These are phyloP conservation scores for Echites panduratus DNA, from an alignment of 257 asterid species.

Conservation along the genomic window DNA sequence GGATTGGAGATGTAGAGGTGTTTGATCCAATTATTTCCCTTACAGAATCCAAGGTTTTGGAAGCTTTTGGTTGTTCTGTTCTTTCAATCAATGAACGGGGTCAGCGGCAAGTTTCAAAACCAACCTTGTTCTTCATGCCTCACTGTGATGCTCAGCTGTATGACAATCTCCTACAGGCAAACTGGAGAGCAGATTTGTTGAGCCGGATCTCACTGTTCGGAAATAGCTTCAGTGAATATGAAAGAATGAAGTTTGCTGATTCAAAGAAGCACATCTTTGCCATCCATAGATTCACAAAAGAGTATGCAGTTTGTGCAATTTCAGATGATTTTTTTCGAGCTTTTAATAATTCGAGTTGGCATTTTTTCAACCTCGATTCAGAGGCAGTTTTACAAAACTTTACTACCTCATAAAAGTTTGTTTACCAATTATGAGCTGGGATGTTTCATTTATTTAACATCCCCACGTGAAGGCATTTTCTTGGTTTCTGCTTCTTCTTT, in stretches of 20 bases:
- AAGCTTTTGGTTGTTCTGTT: slow-evolving; percentile 67
- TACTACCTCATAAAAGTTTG: not conserved
- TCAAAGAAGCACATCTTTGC: slow-evolving; percentile 52
- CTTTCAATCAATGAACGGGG: slow-evolving; percentile 76
- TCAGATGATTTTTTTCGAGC: slow-evolving; percentile 54
- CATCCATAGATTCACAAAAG: slow-evolving; percentile 41
- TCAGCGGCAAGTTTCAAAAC: slow-evolving; percentile 44
- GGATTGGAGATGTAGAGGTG: slow-evolving; percentile 76
- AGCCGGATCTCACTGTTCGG: slow-evolving; percentile 46
- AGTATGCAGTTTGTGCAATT: slow-evolving; percentile 25
- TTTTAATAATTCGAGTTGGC: slow-evolving; percentile 72
- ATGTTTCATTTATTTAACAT: too few species aligned
- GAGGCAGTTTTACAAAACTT: slow-evolving; percentile 27
- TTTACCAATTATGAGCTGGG: too few species aligned
- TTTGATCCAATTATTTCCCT: slow-evolving; percentile 76
- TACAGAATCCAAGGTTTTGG: slow-evolving; percentile 60
- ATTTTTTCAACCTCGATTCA: slow-evolving; percentile 38
- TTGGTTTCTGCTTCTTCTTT: too few species aligned
- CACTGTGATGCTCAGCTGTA: slow-evolving; percentile 76
- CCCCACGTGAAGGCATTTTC: too few species aligned
- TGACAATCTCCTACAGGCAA: slow-evolving; percentile 61
- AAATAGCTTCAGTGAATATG: slow-evolving; percentile 61
- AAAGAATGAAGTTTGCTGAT: slow-evolving; percentile 27
- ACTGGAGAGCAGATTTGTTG: slow-evolving; percentile 50
- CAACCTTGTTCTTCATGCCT: slow-evolving; percentile 90